phyloP scores from a whole-genome alignment of 31 red algal species.

The Bonnemaisonia californica region DNA sequence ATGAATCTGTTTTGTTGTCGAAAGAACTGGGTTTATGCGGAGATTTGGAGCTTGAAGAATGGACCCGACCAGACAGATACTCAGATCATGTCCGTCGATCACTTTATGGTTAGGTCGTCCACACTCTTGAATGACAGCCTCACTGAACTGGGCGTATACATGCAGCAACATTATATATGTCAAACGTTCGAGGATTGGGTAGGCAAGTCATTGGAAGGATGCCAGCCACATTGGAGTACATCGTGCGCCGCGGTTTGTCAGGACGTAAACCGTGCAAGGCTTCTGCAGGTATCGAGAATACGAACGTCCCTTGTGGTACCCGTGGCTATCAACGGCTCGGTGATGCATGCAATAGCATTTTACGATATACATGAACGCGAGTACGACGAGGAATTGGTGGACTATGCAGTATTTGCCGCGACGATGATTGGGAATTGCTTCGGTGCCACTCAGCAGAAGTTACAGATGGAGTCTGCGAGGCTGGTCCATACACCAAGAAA shows the following conservation, averaged over 20 bases:
- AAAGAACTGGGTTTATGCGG: slow-evolving; percentile 65
- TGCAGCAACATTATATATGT: neutral
- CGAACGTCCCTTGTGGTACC: slow-evolving; percentile 45
- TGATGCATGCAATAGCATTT: slow-evolving; percentile 42
- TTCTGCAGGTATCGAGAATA: slow-evolving; percentile 32
- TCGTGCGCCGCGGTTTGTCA: neutral
- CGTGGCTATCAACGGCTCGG: slow-evolving; percentile 46
- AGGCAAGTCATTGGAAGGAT: slow-evolving; percentile 15
- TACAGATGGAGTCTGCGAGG: neutral
- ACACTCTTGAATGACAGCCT: slow-evolving; percentile 19
- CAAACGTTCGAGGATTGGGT: slow-evolving; percentile 11
- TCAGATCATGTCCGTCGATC: slow-evolving; percentile 18
- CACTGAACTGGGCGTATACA: slow-evolving; percentile 6
- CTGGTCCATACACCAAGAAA: neutral
- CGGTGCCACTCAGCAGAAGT: slow-evolving; percentile 35
- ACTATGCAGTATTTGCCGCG: slow-evolving; percentile 52
- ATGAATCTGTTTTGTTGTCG: slow-evolving; percentile 34
- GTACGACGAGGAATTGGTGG: slow-evolving; percentile 35
- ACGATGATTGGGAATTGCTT: slow-evolving; percentile 38
- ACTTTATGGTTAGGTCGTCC: neutral
- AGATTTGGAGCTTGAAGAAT: slow-evolving; percentile 40
- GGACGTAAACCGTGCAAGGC: slow-evolving; percentile 1
- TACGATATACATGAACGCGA: slow-evolving; percentile 54
- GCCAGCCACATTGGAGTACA: slow-evolving; percentile 11
- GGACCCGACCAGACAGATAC: neutral